These are phyloP conservation scores for Solanum lycopersicoides DNA, from an alignment of 257 asterid genomes.

Conservation along the genomic window DNA sequence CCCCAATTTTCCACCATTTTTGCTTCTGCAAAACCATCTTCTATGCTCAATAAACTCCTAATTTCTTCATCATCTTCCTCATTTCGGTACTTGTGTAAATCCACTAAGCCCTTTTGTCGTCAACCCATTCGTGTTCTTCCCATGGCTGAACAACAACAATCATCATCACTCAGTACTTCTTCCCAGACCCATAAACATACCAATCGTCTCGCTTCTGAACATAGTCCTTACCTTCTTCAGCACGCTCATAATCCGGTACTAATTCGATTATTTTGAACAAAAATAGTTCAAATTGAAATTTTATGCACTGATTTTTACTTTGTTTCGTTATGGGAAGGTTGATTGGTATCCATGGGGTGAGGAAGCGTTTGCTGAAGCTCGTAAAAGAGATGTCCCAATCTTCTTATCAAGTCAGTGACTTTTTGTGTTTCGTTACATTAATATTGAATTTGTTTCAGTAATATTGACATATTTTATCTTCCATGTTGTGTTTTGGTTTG, in stretches of 20 bases:
- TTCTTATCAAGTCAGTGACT: slow-evolving; percentile 61
- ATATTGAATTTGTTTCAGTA: background rate
- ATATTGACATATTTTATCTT: background rate
- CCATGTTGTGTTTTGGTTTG: slow-evolving; percentile 8
- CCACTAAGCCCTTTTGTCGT: background rate
- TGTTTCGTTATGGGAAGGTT: slow-evolving; percentile 26
- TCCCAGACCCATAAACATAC: slow-evolving; percentile 34
- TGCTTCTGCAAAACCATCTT: background rate
- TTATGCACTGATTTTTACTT: background rate
- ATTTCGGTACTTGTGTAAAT: background rate
- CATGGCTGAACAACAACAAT: slow-evolving; percentile 38
- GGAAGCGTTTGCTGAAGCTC: slow-evolving; percentile 90
- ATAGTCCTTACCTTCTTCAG: slow-evolving; percentile 92
- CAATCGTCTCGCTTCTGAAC: slow-evolving; percentile 79
- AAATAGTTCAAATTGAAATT: background rate
- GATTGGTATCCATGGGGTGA: slow-evolving; percentile 99
- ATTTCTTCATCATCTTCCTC: slow-evolving; percentile 14
- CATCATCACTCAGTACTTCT: slow-evolving; percentile 6
- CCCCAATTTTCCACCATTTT: background rate
- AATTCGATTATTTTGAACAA: background rate
- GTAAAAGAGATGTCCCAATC: slow-evolving; percentile 76
- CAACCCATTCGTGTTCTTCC: slow-evolving; percentile 33
- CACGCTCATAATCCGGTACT: slow-evolving; percentile 86
- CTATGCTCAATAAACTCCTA: slow-evolving; percentile 36
- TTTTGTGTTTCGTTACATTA: background rate